Evolutionary conservation across 1,139 yeast genomes (phyloP), one percentile per base, ranked within the genome.

Genomic region (Meyerozyma guilliermondii): DNA sequence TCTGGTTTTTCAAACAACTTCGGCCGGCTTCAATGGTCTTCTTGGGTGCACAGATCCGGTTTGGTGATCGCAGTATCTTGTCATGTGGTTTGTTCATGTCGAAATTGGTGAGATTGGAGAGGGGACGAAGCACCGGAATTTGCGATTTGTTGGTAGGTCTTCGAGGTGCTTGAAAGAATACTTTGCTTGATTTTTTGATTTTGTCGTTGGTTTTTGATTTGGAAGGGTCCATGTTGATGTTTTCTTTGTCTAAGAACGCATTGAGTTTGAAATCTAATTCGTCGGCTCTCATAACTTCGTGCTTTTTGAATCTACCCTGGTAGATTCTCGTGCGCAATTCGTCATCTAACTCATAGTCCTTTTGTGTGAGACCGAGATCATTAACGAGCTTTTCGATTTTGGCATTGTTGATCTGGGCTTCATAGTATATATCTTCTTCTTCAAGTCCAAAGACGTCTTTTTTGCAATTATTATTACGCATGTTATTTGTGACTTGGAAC

Each of bases 241-340:
- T 22, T 27, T 40, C 28, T 43, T 50, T 9, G 44, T 52, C 43
- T 67, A 62, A 49, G 57, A 66, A 29, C 43, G 47, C 54, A 38
- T 55, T 55, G 30, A 71, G 53, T 44, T 60, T 65, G 8, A 52
- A 39, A 39, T 68, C 74, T 22, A 66, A 43, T n/a, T 52, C 55
- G 33, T 65, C 66, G 13, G 52, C 56, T 9, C 46, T 46, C 27
- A 46, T 52, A 34, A 51, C 46, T 27, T 46, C 46, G 33, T 43
- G 45, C 35, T 49, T 53, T 35, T 53, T 59, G 46, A 69, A 67
- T 31, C 76, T 51, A 7, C 72, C 74, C 46, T 63, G 66, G 51
- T 63, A 66, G 35, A 70, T 67, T 20, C 76, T 58, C 2, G 79
- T 68, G 50, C 81, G 64, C 39, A 72, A 63, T 50, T 70, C 75